Evolutionary conservation across 306 rosid genomes (phyloP).

Genomic region (Begonia fuchsioides): DNA sequence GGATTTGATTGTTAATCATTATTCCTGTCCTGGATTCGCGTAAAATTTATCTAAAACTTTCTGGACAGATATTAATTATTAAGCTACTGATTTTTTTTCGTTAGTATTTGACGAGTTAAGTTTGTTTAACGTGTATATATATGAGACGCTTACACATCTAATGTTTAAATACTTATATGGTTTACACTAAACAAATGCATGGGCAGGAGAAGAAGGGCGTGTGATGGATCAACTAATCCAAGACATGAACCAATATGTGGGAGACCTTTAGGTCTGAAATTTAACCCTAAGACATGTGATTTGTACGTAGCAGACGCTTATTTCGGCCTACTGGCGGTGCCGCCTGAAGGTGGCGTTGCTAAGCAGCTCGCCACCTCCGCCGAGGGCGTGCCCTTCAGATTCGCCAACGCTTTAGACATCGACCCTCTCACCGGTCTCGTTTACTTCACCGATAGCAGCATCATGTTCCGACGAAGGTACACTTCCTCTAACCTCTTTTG

Average conservation of each 20-base stretch:
- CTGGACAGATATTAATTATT: too few relatives aligned
- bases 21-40: too few relatives aligned
- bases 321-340: slow-evolving; percentile 29
- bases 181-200: too few relatives aligned
- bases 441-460: slow-evolving; percentile 51
- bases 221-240: slow-evolving; percentile 26
- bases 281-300: slow-evolving; percentile 14
- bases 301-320: slow-evolving; percentile 42
- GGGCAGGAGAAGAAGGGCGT: slow-evolving; percentile 22
- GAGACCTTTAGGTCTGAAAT: slow-evolving; percentile 42
- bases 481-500: background rate
- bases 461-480: slow-evolving; percentile 37
- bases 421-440: slow-evolving; percentile 24
- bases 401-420: slow-evolving; percentile 41
- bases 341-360: slow-evolving; percentile 27
- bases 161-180: too few relatives aligned
- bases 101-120: too few relatives aligned
- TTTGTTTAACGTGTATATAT: too few relatives aligned
- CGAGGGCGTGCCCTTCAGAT: slow-evolving; percentile 26
- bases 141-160: too few relatives aligned
- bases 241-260: slow-evolving; percentile 32
- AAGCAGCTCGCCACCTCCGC: slow-evolving; percentile 25
- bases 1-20: too few relatives aligned
- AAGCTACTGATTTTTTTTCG: too few relatives aligned
- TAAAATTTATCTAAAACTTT: too few relatives aligned